phyloP scores from a whole-genome alignment of 2,329 filamentous ascomycete species.

The Pseudocercospora eumusae region DNA sequence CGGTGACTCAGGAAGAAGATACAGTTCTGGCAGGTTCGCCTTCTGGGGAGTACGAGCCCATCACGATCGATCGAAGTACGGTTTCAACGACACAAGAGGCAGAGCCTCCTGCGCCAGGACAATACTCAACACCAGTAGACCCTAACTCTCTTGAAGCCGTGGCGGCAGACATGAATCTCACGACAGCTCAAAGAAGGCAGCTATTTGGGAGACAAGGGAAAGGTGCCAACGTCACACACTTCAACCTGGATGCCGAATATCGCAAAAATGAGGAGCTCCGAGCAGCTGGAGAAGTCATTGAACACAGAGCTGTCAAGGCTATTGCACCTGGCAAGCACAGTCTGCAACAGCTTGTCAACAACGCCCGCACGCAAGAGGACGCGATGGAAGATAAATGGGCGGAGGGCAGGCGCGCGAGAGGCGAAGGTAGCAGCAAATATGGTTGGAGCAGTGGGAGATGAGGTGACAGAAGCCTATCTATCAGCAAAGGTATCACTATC shows the following conservation, averaged over 20 bases:
- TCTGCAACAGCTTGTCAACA: slow-evolving; percentile 81
- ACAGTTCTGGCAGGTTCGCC: slow-evolving; percentile 11
- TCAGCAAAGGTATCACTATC: too few species aligned
- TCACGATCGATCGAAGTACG: slow-evolving; percentile 32
- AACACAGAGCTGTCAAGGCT: slow-evolving; percentile 78
- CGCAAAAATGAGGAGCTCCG: slow-evolving; percentile 77
- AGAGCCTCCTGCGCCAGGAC: slow-evolving; percentile 14
- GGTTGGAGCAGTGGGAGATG: slow-evolving; percentile 25
- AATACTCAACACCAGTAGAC: slow-evolving; percentile 22
- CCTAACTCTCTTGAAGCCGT: slow-evolving; percentile 66
- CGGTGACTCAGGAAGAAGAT: slow-evolving; percentile 53
- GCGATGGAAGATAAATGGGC: slow-evolving; percentile 92
- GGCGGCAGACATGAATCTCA: slow-evolving; percentile 76
- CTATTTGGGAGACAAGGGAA: slow-evolving; percentile 70
- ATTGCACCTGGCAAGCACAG: slow-evolving; percentile 89
- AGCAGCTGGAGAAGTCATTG: slow-evolving; percentile 64
- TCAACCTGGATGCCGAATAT: slow-evolving; percentile 89
- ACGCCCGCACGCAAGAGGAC: slow-evolving; percentile 77
- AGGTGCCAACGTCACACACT: slow-evolving; percentile 67
- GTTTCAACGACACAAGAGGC: slow-evolving; percentile 6
- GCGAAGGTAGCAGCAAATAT: slow-evolving; percentile 53
- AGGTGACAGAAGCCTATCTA: neutral
- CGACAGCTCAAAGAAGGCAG: slow-evolving; percentile 73
- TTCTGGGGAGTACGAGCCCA: slow-evolving; percentile 41
- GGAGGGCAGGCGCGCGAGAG: slow-evolving; percentile 73